Evolutionary conservation across 768 basidiomycete species (phyloP), one percentile per base, ranked within the genome.

Genomic region (Mycena pura): DNA sequence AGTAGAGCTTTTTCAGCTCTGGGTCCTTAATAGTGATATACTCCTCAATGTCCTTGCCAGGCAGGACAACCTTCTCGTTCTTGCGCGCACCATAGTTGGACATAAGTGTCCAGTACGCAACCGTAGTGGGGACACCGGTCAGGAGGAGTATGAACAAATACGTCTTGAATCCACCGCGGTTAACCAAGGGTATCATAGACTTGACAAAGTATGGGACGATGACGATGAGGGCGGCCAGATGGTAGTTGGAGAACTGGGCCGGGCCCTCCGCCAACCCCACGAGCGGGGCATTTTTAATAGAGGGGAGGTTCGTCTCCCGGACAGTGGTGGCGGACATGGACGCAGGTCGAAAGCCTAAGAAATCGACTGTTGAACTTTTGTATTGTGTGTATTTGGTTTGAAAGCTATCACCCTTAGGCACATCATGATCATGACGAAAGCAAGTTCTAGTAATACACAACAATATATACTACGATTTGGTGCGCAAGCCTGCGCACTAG

Each of bases 11-110:
- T 80, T 87, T 92, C 72, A 99, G 84, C 60, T 88, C 90, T 0
- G 79, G 76, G 78, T 96, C 94, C 61, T 93, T 89, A 78, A 99
- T 90, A 43, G 88, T 90, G 71, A 99, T 91, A 74, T 99, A 99
- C 66, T 91, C 85, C 68, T 92, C 91, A 60, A 97, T 86, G 69
- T 91, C 85, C 76, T 90, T 92, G 61, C 89, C 89, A 3, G 97
- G 96, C 22, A 98, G 79, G 25, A 77, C 71, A 69, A 95, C 88
- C 80, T 95, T 95, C 65, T 92, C 89, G 76, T 96, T 94, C 74
- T 83, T 88, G 69, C 93, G 83, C 10, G 80, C 70, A 27, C 96
- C 95, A 66, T 91, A 92, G 68, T 81, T 86, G 72, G 92, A 94
- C 78, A 91, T 89, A 68, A 95, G 61, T 0, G 87, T 83, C 97